Evolutionary conservation across 306 rosid genomes (phyloP), one percentile per base, ranked within the genome.

Genomic region (Comarum palustre): DNA sequence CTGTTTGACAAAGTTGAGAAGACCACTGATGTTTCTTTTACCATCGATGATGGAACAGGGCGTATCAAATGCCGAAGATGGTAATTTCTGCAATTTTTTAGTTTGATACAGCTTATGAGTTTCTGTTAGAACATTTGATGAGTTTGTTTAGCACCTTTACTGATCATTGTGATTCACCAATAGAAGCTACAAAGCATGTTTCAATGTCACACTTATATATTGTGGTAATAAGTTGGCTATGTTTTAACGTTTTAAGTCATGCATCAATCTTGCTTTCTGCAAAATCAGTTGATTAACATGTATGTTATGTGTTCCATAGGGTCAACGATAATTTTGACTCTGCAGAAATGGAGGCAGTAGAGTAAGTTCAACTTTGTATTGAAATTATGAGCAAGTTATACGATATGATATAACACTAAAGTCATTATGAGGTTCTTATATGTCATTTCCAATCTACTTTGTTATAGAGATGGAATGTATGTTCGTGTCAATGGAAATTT

Each of bases 41-140:
- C 43, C 20, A 66, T 91, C 5, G 97, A 94, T 46, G 99, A 94
- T 71, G 99, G 99, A 77, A 94, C 97, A 1, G 99, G 99, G 36
- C 82, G 87, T 42, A 87, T 94, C 50, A 84, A 75, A 54, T 89
- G 97, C 57, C 83, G 86, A 82, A 94, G 99, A 94, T 94, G 99
- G 97, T 94, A 89, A 10, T 51, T 1, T 8, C n/a, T 66, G 36
- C 51, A 42, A 68, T 24, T 24, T 51, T 6, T 1, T 61, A 22
- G 34, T 6, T 51, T 5, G 17, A 72, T 19, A 1, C 46, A 7
- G 27, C 19, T 43, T 52, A 39, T 58, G 24, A 1, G 6, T 15
- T 25, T n/a, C n/a, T 17, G 10, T 61, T 8, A 2, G 34, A 10
- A 12, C 68, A 52, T 29, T 36, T 77, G n/a, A 63, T 43, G 51